Base-by-base conservation (phyloP, 2,329 filamentous ascomycete species). In the Ascochyta koolunga region DNA sequence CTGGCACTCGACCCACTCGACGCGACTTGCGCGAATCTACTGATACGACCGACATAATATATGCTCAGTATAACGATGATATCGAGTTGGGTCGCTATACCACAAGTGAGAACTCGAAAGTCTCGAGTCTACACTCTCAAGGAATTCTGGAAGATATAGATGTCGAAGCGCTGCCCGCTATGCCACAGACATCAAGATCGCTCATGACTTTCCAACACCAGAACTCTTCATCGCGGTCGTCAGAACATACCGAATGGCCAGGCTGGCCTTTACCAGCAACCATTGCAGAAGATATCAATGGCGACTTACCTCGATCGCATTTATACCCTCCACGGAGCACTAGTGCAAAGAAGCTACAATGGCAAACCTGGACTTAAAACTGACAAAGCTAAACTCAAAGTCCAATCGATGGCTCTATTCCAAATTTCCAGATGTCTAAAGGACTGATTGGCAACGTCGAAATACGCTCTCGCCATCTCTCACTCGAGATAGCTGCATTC, bases 1-100 rank as follows among this genome's bases (percentile, higher is more conserved):
- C 39, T 15, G 24, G 24, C 16, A 32, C 44, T 13, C 33, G 45
- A 41, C 19, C 44, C 15, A 42, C 32, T 24, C 25, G 24, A 35
- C 51, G 16, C 15, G 18, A 32, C 7, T 49, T 46, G 16, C 50
- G 48, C 2, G 42, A 44, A n/a, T 60, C 60, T 16, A 35, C 41
- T 10, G 60, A 58, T n/a, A 62, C 62, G 2, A 50, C 49, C 1
- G 56, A 65, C 21, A 50, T 59, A 32, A 45, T 64, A 10, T 62
- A 50, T 21, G 57, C 58, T n/a, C 55, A 45, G 4, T 59, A 61
- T 40, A 65, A 64, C 38, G 56, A 65, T 2, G 66, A 69, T 18
- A 66, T 69, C 3, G 66, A 70, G 35, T 33, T 71, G 25, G 67
- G 67, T 2, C 54, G 41, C 21, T 62, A 49, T 41, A 60, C 61